A percentile compares a stretch with the other conserved stretches of the same genome.
Conservation (phyloP, 108 stramenopile species). For the Fragilaria radians region DNA sequence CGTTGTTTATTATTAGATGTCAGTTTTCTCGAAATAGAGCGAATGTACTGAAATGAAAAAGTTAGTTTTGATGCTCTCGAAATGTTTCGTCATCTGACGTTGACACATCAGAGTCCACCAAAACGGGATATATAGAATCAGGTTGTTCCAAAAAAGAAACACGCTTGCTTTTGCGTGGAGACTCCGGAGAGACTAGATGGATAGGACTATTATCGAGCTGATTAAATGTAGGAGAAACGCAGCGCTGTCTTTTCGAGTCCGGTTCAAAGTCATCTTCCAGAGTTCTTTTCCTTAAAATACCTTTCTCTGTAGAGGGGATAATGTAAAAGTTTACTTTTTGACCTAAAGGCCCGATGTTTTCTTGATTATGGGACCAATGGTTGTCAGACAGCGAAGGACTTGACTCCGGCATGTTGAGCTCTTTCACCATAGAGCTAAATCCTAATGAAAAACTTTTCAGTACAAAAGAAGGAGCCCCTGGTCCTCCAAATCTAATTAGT, state of each 20-base stretch:
- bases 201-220: conserved; percentile 3
- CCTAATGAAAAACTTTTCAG: conserved; percentile 55
- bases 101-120: conserved; percentile 25
- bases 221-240: conserved; percentile 32
- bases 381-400: not conserved
- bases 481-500: conserved; percentile 75
- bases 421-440: conserved; percentile 35
- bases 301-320: not conserved
- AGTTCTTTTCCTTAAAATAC: conserved; percentile 1
- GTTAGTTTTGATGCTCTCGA: too few relatives aligned
- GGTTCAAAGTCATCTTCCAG: conserved; percentile 14
- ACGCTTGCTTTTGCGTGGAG: not conserved
- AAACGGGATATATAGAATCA: conserved; percentile 28
- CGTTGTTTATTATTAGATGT: too few relatives aligned
- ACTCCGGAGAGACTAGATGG: conserved; percentile 42
- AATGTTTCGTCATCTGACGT: conserved; percentile 7
- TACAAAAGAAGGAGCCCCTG: conserved; percentile 71
- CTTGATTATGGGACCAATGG: conserved; percentile 1
- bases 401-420: not conserved
- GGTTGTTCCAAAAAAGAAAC: conserved; percentile 33
- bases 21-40: too few relatives aligned
- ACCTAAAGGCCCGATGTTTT: conserved; percentile 33
- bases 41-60: too few relatives aligned
- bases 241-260: conserved; percentile 10
- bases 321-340: conserved; percentile 2